These are phyloP conservation scores for Leccinum rimulosum DNA, from an alignment of 768 basidiomycete genomes.

Conservation along the genomic window DNA sequence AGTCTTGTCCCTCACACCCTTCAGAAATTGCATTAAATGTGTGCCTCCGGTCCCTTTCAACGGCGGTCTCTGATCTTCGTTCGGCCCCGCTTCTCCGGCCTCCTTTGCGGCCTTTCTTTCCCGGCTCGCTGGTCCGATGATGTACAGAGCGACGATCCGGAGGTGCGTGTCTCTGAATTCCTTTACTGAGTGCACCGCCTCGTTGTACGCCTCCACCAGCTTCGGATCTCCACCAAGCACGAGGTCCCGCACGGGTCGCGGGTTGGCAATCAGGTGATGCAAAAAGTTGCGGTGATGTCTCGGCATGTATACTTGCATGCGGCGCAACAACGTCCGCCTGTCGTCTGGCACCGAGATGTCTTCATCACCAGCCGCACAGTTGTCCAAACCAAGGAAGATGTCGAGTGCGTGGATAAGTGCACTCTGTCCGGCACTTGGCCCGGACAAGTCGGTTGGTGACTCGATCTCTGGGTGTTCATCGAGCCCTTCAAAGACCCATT, in stretches of 20 bases:
- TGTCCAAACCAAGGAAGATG: constrained; percentile 67
- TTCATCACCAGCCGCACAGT: constrained; percentile 28
- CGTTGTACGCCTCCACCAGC: constrained; percentile 59
- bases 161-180: constrained; percentile 76
- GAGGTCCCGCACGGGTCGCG: constrained; percentile 58
- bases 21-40: constrained; percentile 72
- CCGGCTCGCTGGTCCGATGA: constrained; percentile 60
- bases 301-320: constrained; percentile 85
- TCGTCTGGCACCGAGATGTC: constrained; percentile 8
- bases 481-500: constrained; percentile 62
- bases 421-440: constrained; percentile 83
- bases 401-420: constrained; percentile 73
- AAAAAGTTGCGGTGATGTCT: constrained; percentile 77
- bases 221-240: constrained; percentile 35
- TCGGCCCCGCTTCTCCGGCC: constrained; percentile 10
- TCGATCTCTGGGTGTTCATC: constrained; percentile 43
- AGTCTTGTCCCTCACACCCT: constrained; percentile 68
- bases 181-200: constrained; percentile 62
- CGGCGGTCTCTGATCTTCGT: constrained; percentile 21
- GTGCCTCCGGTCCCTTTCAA: constrained; percentile 82
- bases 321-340: constrained; percentile 50
- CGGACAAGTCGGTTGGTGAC: constrained; percentile 58
- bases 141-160: constrained; percentile 70
- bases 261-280: constrained; percentile 56
- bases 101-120: constrained; percentile 11